A percentile compares a stretch with the other conserved stretches of the same genome.
Conservation (phyloP, 176 grass and related monocot genomes). For the Lolium rigidum region DNA sequence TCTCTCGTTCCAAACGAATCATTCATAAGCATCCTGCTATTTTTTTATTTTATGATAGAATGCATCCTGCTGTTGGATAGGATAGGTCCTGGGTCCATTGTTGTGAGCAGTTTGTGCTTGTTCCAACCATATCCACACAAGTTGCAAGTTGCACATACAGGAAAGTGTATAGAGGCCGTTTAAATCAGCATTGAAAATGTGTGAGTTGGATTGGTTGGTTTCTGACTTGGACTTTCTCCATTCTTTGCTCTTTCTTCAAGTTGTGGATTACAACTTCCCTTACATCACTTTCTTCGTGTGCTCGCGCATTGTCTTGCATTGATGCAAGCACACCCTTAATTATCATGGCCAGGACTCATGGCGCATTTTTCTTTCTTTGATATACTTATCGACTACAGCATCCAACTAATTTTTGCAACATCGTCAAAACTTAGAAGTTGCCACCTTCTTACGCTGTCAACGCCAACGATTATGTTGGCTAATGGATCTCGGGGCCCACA, state of each 20-base stretch:
- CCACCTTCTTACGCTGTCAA: background rate
- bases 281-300: background rate
- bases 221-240: slow-evolving; percentile 42
- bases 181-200: background rate
- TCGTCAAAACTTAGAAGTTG: background rate
- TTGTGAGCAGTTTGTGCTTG: background rate
- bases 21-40: background rate
- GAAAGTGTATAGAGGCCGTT: slow-evolving; percentile 16
- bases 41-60: no score
- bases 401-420: background rate
- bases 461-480: background rate
- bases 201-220: slow-evolving; percentile 35
- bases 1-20: background rate
- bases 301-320: background rate
- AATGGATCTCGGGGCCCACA: background rate
- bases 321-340: background rate
- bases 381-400: background rate
- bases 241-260: slow-evolving; percentile 51
- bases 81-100: background rate
- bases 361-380: background rate
- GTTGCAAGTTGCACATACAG: slow-evolving; percentile 14
- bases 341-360: background rate
- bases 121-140: slow-evolving; percentile 20
- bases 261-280: background rate
- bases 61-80: background rate